Base-by-base conservation (phyloP, 129 eudicot species). In the Rutidosis leptorrhynchoides region DNA sequence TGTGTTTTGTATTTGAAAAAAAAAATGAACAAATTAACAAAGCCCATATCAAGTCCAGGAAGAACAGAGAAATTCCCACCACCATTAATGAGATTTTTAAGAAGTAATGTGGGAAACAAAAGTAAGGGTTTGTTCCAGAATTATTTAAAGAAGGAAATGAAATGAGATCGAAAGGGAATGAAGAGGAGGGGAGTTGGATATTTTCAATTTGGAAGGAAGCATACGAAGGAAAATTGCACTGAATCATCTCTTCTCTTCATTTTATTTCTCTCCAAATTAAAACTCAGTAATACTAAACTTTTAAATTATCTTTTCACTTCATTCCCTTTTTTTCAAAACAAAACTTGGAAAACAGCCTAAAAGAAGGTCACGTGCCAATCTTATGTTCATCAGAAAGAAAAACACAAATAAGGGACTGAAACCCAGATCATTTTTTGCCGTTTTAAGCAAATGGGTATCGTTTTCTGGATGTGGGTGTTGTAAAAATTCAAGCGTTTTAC, bases 21-120 rank as follows among this genome's bases (percentile, higher is more conserved):
- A 23, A 52, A 68, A 15, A 76, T 73, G 76, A 72, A 26, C 35
- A 60, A 60, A 65, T 6, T 49, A 21, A 42, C 71, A 23, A 79
- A 80, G 59, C 72, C 84, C 48, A 62, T 72, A 20, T 66, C 88
- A 32, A 83, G 88, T 49, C 88, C 88, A 12, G 85, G 88, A 26
- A 80, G 84, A 61, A 54, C 80, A 58, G 77, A 75, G 27, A 79
- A 64, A 58, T 73, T 68, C 29, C 87, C 84, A 48, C 88, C 84
- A 40, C 88, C 85, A 77, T 73, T 79, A 65, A 79, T 83, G 78
- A 68, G 78, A 70, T 83, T 83, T 59, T 58, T 83, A 45, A 76
- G 82, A 55, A 72, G 65, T 78, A 83, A 79, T 53, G 73, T 72
- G 40, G 79, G 84, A 28, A 80, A 66, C 79, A 72, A 72, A 43